Conservation (phyloP, 2,329 filamentous ascomycete genomes). For the Meredithiella fracta region DNA sequence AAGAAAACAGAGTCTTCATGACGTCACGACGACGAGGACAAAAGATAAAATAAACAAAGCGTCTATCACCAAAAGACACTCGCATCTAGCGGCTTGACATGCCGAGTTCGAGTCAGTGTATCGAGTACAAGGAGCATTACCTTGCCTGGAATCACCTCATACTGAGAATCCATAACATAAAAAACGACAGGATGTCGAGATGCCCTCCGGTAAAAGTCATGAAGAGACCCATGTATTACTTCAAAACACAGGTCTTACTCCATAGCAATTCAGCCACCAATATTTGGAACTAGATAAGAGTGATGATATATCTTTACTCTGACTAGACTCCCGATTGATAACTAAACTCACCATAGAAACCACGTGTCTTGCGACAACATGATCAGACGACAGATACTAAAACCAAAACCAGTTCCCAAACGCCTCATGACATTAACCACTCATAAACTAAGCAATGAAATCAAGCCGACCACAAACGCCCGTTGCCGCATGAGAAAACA, state of each 20-base stretch:
- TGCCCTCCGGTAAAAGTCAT: background rate
- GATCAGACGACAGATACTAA: background rate
- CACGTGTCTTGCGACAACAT: too few relatives aligned
- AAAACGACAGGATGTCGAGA: background rate
- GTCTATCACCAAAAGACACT: background rate
- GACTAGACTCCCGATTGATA: too few relatives aligned
- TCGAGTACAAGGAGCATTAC: constrained; percentile 14
- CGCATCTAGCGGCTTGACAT: background rate
- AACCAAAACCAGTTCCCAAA: background rate
- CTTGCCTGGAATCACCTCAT: constrained; percentile 3
- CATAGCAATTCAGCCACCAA: too few relatives aligned
- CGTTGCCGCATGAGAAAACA: too few relatives aligned
- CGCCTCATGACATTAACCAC: too few relatives aligned
- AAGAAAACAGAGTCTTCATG: background rate
- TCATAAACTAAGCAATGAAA: too few relatives aligned
- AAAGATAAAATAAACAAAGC: background rate
- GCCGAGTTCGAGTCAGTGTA: background rate
- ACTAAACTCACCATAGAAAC: too few relatives aligned
- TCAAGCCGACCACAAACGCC: too few relatives aligned
- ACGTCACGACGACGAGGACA: background rate
- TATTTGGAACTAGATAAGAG: too few relatives aligned
- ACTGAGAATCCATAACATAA: background rate
- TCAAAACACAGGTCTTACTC: too few relatives aligned
- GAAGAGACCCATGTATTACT: too few relatives aligned
- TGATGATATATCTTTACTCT: too few relatives aligned